Evolutionary conservation across 495 filamentous ascomycete genomes (phyloP).

Genomic region (Xylaria sp.): DNA sequence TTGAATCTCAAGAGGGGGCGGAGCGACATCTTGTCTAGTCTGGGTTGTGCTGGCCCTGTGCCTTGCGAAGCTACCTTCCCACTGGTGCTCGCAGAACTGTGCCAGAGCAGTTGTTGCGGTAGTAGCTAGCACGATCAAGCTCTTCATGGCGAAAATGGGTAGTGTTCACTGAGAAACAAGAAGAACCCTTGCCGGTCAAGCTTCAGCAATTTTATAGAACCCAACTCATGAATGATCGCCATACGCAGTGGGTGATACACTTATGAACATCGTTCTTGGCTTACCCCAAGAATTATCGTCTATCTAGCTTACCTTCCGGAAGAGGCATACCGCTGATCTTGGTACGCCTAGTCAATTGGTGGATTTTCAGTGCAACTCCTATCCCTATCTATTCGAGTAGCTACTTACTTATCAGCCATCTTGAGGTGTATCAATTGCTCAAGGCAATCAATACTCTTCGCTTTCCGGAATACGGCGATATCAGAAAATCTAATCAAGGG

Average conservation of each 20-base stretch:
- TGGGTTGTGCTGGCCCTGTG: constrained; percentile 28
- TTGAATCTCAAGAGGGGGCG: constrained; percentile 37
- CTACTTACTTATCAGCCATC: not conserved
- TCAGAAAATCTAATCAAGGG: not conserved
- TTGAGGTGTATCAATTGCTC: not conserved
- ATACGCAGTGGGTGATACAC: not conserved
- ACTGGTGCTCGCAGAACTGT: constrained; percentile 39
- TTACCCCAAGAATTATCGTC: constrained; percentile 14
- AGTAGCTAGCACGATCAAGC: constrained; percentile 24
- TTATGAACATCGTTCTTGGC: constrained; percentile 1
- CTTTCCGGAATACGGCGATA: not conserved
- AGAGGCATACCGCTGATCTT: constrained; percentile 5
- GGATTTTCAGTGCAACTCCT: not conserved
- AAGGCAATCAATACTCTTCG: not conserved
- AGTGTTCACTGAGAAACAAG: not conserved
- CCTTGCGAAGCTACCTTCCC: constrained; percentile 35
- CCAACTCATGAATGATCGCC: constrained; percentile 1
- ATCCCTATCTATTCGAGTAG: not conserved
- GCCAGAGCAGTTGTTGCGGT: constrained; percentile 16
- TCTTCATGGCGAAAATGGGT: constrained; percentile 20
- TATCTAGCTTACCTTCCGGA: constrained; percentile 18
- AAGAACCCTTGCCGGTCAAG: no score
- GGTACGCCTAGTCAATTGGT: constrained; percentile 3
- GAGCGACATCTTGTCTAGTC: constrained; percentile 27
- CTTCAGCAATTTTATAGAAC: constrained; percentile 4